Conservation (phyloP, 305 asterid genomes). For the Caryopteris hybrid region DNA sequence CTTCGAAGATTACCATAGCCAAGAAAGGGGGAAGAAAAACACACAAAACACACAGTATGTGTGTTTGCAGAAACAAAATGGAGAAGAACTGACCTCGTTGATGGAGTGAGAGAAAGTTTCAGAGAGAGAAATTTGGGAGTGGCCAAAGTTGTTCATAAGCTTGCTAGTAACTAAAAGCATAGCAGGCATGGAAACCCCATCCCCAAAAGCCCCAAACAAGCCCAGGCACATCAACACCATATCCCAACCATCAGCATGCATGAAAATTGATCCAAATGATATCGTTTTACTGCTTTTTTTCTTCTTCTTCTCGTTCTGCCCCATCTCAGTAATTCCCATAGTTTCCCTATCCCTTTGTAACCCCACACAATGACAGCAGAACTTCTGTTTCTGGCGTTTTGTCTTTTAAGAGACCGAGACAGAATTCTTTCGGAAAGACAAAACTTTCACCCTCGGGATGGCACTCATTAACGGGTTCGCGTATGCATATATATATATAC, state of each 20-base stretch:
- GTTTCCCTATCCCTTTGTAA: too few species aligned
- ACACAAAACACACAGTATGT: neutral
- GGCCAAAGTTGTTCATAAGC: conserved; percentile 73
- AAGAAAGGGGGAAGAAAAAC: neutral
- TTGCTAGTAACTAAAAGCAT: conserved; percentile 68
- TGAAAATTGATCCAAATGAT: conserved; percentile 58
- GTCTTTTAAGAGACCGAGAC: neutral
- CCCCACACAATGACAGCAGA: neutral
- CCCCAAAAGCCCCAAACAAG: conserved; percentile 60
- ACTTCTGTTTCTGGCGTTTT: neutral
- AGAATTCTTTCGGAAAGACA: neutral
- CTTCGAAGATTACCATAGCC: too few species aligned
- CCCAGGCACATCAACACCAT: conserved; percentile 61
- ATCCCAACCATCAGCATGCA: conserved; percentile 76
- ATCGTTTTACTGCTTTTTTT: too few species aligned
- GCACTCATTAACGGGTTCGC: neutral
- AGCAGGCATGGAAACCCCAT: conserved; percentile 72
- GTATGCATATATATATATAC: neutral
- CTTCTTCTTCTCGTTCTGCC: conserved; percentile 22
- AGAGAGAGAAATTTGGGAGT: conserved; percentile 22
- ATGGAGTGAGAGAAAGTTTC: conserved; percentile 36
- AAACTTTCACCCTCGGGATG: conserved; percentile 3
- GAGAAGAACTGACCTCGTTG: conserved; percentile 45
- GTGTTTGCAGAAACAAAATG: neutral
- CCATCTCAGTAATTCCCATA: conserved; percentile 21